phyloP scores from a whole-genome alignment of 1,284 basidiomycete genomes.

The Leccinum fallax region DNA sequence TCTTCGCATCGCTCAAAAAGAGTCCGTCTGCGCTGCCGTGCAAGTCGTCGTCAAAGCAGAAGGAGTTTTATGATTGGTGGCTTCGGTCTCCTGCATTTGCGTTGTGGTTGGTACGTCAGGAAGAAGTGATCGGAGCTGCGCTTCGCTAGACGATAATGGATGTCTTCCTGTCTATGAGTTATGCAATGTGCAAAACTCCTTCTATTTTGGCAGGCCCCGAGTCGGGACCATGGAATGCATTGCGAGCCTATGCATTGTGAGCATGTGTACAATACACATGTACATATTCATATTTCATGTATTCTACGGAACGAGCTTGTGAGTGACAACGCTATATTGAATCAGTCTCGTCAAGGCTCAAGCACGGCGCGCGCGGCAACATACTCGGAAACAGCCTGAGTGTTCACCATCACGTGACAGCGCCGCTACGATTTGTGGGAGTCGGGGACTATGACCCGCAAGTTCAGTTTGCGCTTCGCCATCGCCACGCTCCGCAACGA shows the following conservation, averaged over 20 bases:
- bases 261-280: not conserved
- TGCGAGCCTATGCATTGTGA: not conserved
- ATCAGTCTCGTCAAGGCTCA: too few species aligned
- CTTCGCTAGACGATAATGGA: constrained; percentile 35
- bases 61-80: constrained; percentile 76
- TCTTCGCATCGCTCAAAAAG: constrained; percentile 81
- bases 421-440: too few species aligned
- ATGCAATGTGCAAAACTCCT: not conserved
- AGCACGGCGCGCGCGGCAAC: too few species aligned
- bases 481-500: constrained; percentile 54
- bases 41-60: constrained; percentile 61
- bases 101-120: constrained; percentile 74
- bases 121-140: constrained; percentile 62
- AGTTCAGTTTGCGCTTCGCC: constrained; percentile 13
- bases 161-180: not conserved
- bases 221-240: not conserved
- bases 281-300: not conserved
- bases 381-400: too few species aligned
- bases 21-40: constrained; percentile 82
- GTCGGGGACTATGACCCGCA: too few species aligned
- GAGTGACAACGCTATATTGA: too few species aligned
- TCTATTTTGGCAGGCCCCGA: not conserved
- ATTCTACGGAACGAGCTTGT: not conserved
- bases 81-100: constrained; percentile 74
- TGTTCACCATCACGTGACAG: too few species aligned